Percentiles rank a stretch among this genome's conserved stretches.
phyloP scores from a whole-genome alignment of 2,329 filamentous ascomycete species.

The Colletotrichum theobromicola region DNA sequence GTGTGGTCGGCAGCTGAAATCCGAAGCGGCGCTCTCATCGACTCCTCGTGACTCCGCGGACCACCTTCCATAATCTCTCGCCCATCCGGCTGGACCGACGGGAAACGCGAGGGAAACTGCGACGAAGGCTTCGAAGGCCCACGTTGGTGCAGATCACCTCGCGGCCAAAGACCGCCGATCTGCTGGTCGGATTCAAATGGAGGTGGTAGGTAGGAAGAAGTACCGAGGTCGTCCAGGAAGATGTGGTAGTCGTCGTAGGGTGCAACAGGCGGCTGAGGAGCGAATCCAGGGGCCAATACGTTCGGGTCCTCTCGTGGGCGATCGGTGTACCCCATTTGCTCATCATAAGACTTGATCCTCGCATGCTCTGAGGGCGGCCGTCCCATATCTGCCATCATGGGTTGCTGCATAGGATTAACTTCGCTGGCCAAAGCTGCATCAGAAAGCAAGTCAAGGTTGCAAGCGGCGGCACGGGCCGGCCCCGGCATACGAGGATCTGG shows the following conservation, averaged over 20 bases:
- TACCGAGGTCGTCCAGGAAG: constrained; percentile 62
- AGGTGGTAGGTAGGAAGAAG: constrained; percentile 59
- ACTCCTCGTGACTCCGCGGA: constrained; percentile 46
- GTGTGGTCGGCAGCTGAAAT: constrained; percentile 61
- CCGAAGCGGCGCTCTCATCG: constrained; percentile 43
- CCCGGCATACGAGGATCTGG: constrained; percentile 48
- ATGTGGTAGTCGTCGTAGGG: constrained; percentile 63
- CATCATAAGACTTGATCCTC: constrained; percentile 55
- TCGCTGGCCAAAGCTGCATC: constrained; percentile 65
- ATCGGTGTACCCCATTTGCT: constrained; percentile 53
- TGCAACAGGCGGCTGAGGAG: constrained; percentile 41
- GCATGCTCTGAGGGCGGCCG: constrained; percentile 45
- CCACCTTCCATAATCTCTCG: constrained; percentile 46
- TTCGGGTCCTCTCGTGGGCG: constrained; percentile 52
- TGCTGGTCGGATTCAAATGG: constrained; percentile 60
- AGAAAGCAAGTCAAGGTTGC: constrained; percentile 63
- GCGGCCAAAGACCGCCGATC: constrained; percentile 56
- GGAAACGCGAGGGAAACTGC: constrained; percentile 59
- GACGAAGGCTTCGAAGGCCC: constrained; percentile 54
- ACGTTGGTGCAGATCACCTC: constrained; percentile 42
- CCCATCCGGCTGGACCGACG: constrained; percentile 58
- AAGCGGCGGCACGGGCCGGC: constrained; percentile 49
- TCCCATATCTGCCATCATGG: constrained; percentile 51
- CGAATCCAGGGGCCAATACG: constrained; percentile 44
- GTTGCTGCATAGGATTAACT: constrained; percentile 52